Evolutionary conservation across 2,329 filamentous ascomycete genomes (phyloP).

Genomic region (Diaporthe citriasiana): DNA sequence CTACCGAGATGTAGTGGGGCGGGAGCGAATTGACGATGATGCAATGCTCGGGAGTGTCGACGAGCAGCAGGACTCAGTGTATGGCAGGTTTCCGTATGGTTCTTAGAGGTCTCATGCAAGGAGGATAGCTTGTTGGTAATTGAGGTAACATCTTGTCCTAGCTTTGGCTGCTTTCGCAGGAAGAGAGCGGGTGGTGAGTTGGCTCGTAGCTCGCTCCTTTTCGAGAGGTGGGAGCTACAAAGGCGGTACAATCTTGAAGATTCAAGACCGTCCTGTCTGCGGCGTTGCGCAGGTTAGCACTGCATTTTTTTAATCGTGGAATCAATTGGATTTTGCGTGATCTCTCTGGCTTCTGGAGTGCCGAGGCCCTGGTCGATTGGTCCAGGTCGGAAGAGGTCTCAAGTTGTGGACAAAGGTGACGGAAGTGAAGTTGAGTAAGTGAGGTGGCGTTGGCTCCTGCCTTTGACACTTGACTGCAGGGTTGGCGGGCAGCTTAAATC

Average conservation of each 20-base stretch:
- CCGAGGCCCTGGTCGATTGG: background rate
- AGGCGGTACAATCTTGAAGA: slow-evolving; percentile 34
- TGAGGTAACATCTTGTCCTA: slow-evolving; percentile 57
- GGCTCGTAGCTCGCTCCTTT: slow-evolving; percentile 15
- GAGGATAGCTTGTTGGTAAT: slow-evolving; percentile 47
- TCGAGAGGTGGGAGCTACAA: slow-evolving; percentile 24
- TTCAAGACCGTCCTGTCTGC: slow-evolving; percentile 39
- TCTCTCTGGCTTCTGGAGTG: background rate
- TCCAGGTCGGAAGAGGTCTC: background rate
- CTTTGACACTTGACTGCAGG: slow-evolving; percentile 26
- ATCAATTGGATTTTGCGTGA: background rate
- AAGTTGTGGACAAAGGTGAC: slow-evolving; percentile 12
- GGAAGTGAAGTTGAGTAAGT: background rate
- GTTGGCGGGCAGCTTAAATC: slow-evolving; percentile 11
- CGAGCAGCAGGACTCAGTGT: slow-evolving; percentile 31
- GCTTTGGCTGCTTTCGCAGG: slow-evolving; percentile 35
- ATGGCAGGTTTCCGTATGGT: slow-evolving; percentile 42
- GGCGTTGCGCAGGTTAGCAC: slow-evolving; percentile 27
- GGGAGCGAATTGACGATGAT: background rate
- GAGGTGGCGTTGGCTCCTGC: slow-evolving; percentile 7
- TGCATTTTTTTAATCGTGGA: slow-evolving; percentile 22
- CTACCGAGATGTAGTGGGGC: background rate
- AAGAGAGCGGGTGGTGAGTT: background rate
- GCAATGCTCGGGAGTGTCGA: background rate
- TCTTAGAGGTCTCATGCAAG: slow-evolving; percentile 26